Evolutionary conservation across 352 stramenopile species (phyloP), one percentile per base, ranked within the genome.

Genomic region (Phytophthora fragariaefolia): DNA sequence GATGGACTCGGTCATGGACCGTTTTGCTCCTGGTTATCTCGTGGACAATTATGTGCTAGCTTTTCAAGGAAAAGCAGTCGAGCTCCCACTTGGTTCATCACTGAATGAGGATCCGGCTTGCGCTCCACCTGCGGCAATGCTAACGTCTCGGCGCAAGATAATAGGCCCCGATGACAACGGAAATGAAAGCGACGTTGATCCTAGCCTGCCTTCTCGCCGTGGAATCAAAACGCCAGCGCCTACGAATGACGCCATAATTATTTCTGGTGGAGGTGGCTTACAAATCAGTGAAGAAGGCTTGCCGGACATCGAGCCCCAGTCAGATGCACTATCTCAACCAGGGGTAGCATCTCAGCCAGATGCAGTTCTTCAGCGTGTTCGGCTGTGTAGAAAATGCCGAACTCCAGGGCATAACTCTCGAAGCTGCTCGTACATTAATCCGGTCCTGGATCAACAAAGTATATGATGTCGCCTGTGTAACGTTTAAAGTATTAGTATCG

Each of bases 361-460:
- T 63, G 17, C 23, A 55, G 53, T 45, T 30, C 66, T 55, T 18
- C 50, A 53, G 26, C 69, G 71, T 24, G 27, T 78, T 50, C 62
- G 73, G n/a, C 64, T 82, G 22, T 89, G 80, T 55, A 80, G 74
- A 43, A 79, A 79, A 34, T 89, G 80, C 54, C 77, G 79, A 13
- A 40, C 49, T 7, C 47, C 64, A 23, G 80, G 80, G 17, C 80
- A 89, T 57, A 89, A 89, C 58, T 64, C 71, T 15, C 63, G 80
- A 23, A 89, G 80, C 51, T 89, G 80, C 51, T 71, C 77, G 9
- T 71, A 65, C 7, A 32, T 65, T 18, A n/a, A 38, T 2, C 53
- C 57, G 4, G 38, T 42, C 17, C 22, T 58, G 34, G 43, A 43
- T 12, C 56, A 71, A 36, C 67, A 58, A 47, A 68, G 18, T 13